Conservation (phyloP, 1,139 yeast species). For the Torulaspora globosa region DNA sequence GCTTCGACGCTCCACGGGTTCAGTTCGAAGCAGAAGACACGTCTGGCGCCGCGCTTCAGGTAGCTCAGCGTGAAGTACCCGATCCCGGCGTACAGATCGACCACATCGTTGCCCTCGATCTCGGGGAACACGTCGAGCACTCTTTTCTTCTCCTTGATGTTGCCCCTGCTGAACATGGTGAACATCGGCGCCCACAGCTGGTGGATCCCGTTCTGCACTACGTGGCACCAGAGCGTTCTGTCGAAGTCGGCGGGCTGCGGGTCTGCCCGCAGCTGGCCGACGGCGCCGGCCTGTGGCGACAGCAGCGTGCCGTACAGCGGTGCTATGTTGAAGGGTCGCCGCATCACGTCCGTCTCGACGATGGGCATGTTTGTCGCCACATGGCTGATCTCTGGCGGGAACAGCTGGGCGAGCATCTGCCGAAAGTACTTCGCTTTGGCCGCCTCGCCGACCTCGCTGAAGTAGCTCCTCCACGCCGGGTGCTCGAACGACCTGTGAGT, state of each 20-base stretch:
- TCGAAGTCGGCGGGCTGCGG: conserved; percentile 48
- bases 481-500: conserved; percentile 41
- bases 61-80: conserved; percentile 81
- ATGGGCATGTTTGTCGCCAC: conserved; percentile 73
- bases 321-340: conserved; percentile 55
- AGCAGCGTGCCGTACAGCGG: conserved; percentile 70
- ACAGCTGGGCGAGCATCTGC: conserved; percentile 28
- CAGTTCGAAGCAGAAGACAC: conserved; percentile 73
- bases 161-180: conserved; percentile 90
- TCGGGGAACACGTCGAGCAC: conserved; percentile 43
- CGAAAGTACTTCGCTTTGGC: conserved; percentile 30
- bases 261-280: conserved; percentile 28
- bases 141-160: conserved; percentile 74
- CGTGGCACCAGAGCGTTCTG: conserved; percentile 66
- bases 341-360: conserved; percentile 49
- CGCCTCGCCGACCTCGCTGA: conserved; percentile 15
- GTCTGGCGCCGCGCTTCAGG: conserved; percentile 49
- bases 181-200: conserved; percentile 83
- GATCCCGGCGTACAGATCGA: conserved; percentile 79
- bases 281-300: conserved; percentile 34
- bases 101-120: conserved; percentile 44
- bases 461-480: conserved; percentile 38
- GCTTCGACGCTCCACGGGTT: conserved; percentile 86
- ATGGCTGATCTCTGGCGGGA: conserved; percentile 45
- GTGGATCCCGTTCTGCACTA: conserved; percentile 65